Conservation (phyloP, 2,329 filamentous ascomycete genomes). For the Lachnum nothofagi region DNA sequence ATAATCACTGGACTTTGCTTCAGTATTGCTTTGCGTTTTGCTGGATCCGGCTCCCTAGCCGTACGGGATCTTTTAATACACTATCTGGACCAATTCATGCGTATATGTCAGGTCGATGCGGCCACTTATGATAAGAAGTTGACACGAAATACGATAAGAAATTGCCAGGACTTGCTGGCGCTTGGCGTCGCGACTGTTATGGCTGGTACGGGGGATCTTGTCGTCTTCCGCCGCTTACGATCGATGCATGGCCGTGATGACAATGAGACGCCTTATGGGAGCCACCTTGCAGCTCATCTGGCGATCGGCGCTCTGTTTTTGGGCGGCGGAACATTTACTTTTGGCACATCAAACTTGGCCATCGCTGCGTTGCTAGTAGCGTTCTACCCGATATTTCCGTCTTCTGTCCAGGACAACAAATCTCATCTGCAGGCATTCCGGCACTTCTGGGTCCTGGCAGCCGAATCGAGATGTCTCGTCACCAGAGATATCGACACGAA, state of each 20-base stretch:
- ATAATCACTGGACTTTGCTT: slow-evolving; percentile 87
- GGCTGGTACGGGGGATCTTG: slow-evolving; percentile 89
- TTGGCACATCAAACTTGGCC: slow-evolving; percentile 81
- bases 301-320: slow-evolving; percentile 88
- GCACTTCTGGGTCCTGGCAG: slow-evolving; percentile 93
- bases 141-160: slow-evolving; percentile 74
- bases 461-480: slow-evolving; percentile 82
- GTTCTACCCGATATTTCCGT: slow-evolving; percentile 91
- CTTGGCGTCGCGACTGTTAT: slow-evolving; percentile 82
- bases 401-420: slow-evolving; percentile 84
- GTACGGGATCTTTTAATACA: slow-evolving; percentile 78
- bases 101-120: slow-evolving; percentile 59
- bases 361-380: slow-evolving; percentile 81
- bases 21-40: slow-evolving; percentile 66
- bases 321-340: slow-evolving; percentile 86
- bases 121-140: slow-evolving; percentile 73
- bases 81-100: slow-evolving; percentile 82
- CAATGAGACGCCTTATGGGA: slow-evolving; percentile 80
- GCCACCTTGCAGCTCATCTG: slow-evolving; percentile 86
- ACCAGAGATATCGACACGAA: slow-evolving; percentile 81
- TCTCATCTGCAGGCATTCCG: slow-evolving; percentile 94
- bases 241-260: slow-evolving; percentile 84
- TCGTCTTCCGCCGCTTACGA: slow-evolving; percentile 77
- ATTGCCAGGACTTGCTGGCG: slow-evolving; percentile 85
- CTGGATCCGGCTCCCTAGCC: slow-evolving; percentile 62